Base-by-base conservation (phyloP, 1,284 basidiomycete species). In the Lentinula novae-zelandiae region DNA sequence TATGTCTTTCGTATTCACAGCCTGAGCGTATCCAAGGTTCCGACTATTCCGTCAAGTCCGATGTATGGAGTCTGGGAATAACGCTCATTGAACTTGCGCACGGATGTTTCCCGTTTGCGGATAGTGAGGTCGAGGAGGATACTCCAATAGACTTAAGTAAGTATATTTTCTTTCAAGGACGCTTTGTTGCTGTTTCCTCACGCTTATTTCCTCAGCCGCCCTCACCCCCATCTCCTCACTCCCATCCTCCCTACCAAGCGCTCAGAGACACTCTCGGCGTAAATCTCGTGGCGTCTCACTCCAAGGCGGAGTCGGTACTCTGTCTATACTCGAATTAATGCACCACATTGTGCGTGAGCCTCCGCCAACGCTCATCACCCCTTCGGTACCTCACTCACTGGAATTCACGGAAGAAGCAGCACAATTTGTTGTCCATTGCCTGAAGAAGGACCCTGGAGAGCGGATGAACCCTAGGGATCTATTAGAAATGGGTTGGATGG, bases 21-120 rank as follows among this genome's bases (percentile, higher is more conserved):
- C 96, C 96, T 38, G 96, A 99, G 73, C 95, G 96, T 59, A 98
- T 99, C 70, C 96, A 98, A 81, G 96, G 97, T 60, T 95, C 95
- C 2, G 90, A 94, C 70, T 98, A 99, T 76, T 93, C 93, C 39
- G 94, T 98, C 75, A 98, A 97, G 77, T 97, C 95, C 5, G 96
- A 98, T 70, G 93, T 98, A 6, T 98, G 95, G 96, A 97, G 95
- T 2, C 82, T 97, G 56, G 96, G 96, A 40, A 95, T 98, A 69
- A 92, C 95, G 1, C 82, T 98, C 52, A 95, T 98, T 73, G 95
- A 98, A 76, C 83, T 98, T 46, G 95, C 93, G 0, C 83, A 93
- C 53, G 94, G 93, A 20, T 87, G 92, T 44, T 96, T 96, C 80
- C 93, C 95, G 5, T 97, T 97, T 75, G 20, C 54, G 3, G 54